These are phyloP conservation scores for Scheffersomyces segobiensis DNA, from an alignment of 1,139 yeast genomes.

Conservation along the genomic window DNA sequence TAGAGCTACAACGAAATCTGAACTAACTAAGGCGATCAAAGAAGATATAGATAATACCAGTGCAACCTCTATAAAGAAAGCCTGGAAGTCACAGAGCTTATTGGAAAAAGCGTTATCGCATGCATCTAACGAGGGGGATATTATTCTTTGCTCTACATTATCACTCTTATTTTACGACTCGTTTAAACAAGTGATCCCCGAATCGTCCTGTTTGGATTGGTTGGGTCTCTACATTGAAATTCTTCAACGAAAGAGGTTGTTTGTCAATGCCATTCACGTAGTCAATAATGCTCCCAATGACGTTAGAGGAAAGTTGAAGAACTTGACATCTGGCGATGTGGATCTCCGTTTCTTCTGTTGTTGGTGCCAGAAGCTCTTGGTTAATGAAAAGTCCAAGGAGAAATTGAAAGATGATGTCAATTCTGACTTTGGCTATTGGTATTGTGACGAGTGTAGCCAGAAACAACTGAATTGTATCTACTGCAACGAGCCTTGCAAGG, in stretches of 20 bases:
- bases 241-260: slow-evolving; percentile 53
- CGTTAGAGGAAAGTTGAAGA: slow-evolving; percentile 39
- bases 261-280: slow-evolving; percentile 59
- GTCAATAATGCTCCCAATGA: slow-evolving; percentile 46
- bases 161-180: slow-evolving; percentile 54
- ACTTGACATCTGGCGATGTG: slow-evolving; percentile 54
- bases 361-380: slow-evolving; percentile 60
- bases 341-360: slow-evolving; percentile 67
- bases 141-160: slow-evolving; percentile 61
- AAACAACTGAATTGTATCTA: slow-evolving; percentile 71
- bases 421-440: slow-evolving; percentile 69
- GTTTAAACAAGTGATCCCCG: slow-evolving; percentile 19
- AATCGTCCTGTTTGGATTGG: slow-evolving; percentile 50
- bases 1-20: slow-evolving; percentile 19
- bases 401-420: slow-evolving; percentile 10
- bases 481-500: slow-evolving; percentile 78
- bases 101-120: slow-evolving; percentile 50
- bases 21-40: slow-evolving; percentile 31
- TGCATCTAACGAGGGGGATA: slow-evolving; percentile 64
- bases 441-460: slow-evolving; percentile 69
- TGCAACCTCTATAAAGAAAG: slow-evolving; percentile 9
- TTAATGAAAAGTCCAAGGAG: slow-evolving; percentile 61
- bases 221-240: slow-evolving; percentile 57
- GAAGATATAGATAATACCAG: slow-evolving; percentile 10
- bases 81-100: slow-evolving; percentile 36